Percentiles rank a stretch among this genome's conserved stretches.
Conservation (phyloP, 177 flowering plant species). For the Tripterygium wilfordii region DNA sequence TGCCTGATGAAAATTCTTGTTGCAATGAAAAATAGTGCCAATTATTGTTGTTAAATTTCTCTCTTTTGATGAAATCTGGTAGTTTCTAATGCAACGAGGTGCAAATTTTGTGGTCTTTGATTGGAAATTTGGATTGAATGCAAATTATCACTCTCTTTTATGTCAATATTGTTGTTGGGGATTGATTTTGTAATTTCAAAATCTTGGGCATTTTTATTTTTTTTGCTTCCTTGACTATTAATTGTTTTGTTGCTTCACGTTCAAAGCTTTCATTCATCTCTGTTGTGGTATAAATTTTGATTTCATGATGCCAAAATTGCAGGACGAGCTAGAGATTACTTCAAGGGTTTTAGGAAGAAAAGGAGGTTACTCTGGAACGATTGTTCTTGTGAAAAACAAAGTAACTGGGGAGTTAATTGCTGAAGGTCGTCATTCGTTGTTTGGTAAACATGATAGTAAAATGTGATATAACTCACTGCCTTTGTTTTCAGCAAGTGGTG, state of each 20-base stretch:
- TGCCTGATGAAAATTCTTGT: too few species aligned
- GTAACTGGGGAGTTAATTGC: constrained; percentile 62
- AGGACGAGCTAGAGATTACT: constrained; percentile 45
- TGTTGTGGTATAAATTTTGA: background rate
- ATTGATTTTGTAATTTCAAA: background rate
- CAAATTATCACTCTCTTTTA: too few species aligned
- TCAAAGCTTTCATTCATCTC: background rate
- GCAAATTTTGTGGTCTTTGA: too few species aligned
- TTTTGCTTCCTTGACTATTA: background rate
- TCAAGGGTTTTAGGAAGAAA: constrained; percentile 29
- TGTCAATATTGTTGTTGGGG: background rate
- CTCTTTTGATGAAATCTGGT: too few species aligned
- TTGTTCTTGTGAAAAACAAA: constrained; percentile 48
- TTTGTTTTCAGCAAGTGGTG: too few species aligned
- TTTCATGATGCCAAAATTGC: constrained; percentile 9
- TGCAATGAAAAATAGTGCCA: too few species aligned
- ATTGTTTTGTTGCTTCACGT: background rate
- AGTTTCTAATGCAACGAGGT: too few species aligned
- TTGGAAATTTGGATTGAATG: too few species aligned
- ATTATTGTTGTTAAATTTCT: too few species aligned
- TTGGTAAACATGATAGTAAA: constrained; percentile 41
- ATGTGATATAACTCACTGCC: constrained; percentile 19
- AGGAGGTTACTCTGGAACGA: constrained; percentile 54
- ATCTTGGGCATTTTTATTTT: background rate
- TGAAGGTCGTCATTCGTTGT: constrained; percentile 74